These are phyloP conservation scores for Macrocybe gigantea DNA, from an alignment of 768 basidiomycete genomes.

Conservation along the genomic window DNA sequence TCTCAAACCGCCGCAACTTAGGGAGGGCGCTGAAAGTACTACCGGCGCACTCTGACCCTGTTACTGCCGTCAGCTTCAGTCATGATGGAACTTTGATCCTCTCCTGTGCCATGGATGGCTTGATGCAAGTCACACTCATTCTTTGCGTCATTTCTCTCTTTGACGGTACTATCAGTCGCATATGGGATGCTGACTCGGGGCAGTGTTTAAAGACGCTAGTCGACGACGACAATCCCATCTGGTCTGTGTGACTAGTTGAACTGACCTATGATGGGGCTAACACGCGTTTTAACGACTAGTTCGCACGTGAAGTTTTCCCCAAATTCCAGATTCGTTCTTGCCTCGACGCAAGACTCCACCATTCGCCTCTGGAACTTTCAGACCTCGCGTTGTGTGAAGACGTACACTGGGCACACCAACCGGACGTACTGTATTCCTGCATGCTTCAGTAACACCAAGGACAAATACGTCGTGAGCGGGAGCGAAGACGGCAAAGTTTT, in stretches of 20 bases:
- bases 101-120: conserved; percentile 93
- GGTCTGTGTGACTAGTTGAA: conserved; percentile 34
- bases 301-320: conserved; percentile 90
- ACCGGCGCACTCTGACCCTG: conserved; percentile 96
- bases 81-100: conserved; percentile 92
- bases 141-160: conserved; percentile 2
- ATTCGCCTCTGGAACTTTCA: conserved; percentile 95
- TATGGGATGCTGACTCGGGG: conserved; percentile 96
- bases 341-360: conserved; percentile 90
- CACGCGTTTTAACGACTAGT: conserved; percentile 28
- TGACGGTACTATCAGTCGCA: conserved; percentile 53
- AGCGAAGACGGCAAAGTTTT: conserved; percentile 88
- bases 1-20: conserved; percentile 18
- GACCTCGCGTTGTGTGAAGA: conserved; percentile 86
- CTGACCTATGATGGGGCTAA: not conserved
- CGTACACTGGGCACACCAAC: conserved; percentile 83
- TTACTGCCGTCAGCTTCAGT: conserved; percentile 91
- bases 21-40: conserved; percentile 83
- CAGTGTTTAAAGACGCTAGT: conserved; percentile 97
- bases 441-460: conserved; percentile 54
- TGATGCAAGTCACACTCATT: conserved; percentile 61
- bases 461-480: conserved; percentile 77
- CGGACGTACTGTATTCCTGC: conserved; percentile 77
- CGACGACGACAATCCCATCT: conserved; percentile 94
- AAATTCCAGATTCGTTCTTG: conserved; percentile 85